Conservation (phyloP, 192 early-diverging fungal genomes). For the Spizellomyces sp. region DNA sequence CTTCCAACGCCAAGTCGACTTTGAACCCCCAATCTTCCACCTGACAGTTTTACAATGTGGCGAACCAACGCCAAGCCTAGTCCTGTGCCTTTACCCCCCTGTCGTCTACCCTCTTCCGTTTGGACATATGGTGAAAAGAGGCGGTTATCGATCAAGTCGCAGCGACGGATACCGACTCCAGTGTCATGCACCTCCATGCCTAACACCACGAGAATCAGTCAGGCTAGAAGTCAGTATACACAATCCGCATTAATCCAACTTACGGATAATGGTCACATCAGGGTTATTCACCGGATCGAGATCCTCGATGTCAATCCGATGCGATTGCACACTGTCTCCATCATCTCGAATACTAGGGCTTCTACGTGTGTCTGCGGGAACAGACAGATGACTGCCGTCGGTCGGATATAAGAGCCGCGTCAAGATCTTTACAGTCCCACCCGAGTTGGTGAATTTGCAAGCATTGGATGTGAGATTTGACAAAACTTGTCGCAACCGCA, state of each 20-base stretch:
- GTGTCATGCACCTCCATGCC: slow-evolving; percentile 32
- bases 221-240: slow-evolving; percentile 3
- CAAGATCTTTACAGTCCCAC: slow-evolving; percentile 26
- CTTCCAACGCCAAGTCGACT: slow-evolving; percentile 14
- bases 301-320: slow-evolving; percentile 12
- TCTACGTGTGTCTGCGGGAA: not conserved
- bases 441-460: slow-evolving; percentile 28
- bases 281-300: slow-evolving; percentile 9
- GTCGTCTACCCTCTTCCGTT: slow-evolving; percentile 34
- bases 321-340: not conserved
- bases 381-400: not conserved
- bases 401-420: slow-evolving; percentile 16
- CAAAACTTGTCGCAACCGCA: slow-evolving; percentile 31
- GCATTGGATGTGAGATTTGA: slow-evolving; percentile 30
- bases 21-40: slow-evolving; percentile 26
- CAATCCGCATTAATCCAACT: slow-evolving; percentile 6
- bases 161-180: slow-evolving; percentile 20
- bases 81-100: slow-evolving; percentile 35
- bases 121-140: slow-evolving; percentile 34
- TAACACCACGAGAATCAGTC: not conserved
- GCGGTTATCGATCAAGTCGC: slow-evolving; percentile 25
- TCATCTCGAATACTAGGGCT: not conserved
- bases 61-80: slow-evolving; percentile 29
- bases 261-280: slow-evolving; percentile 21
- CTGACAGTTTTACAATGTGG: slow-evolving; percentile 33